These are phyloP conservation scores for Aureobasidium sp. DNA, from an alignment of 2,329 filamentous ascomycete species.

Conservation along the genomic window DNA sequence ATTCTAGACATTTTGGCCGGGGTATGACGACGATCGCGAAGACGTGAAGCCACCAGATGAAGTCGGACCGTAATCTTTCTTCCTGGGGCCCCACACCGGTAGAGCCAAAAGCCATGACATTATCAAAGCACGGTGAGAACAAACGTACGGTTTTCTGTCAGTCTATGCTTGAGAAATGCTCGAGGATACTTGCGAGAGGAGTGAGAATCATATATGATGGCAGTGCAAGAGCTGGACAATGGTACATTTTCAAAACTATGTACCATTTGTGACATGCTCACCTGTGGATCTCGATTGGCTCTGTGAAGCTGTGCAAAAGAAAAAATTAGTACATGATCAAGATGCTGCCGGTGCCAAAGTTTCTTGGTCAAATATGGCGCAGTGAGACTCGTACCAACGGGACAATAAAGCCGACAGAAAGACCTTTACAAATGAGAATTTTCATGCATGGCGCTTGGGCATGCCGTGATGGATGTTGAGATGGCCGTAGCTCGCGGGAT, in stretches of 20 bases:
- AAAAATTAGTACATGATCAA: neutral
- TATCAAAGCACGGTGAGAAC: too few species aligned
- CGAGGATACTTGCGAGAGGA: neutral
- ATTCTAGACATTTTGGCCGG: constrained; percentile 2
- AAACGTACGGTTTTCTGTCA: constrained; percentile 7
- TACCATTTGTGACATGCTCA: too few species aligned
- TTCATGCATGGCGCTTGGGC: neutral
- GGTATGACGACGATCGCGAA: neutral
- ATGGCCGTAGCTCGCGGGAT: neutral
- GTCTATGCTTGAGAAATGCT: neutral
- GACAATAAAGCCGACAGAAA: neutral
- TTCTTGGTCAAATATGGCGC: constrained; percentile 6
- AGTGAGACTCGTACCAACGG: neutral
- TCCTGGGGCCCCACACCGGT: constrained; percentile 9
- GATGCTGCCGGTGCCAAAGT: neutral
- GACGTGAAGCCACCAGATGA: neutral
- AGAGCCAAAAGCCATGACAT: neutral
- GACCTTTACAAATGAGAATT: neutral
- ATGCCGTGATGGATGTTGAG: neutral
- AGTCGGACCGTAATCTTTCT: neutral
- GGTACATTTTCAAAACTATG: too few species aligned
- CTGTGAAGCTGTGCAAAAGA: neutral
- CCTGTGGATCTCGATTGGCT: neutral
- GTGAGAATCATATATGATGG: neutral
- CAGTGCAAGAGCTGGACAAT: too few species aligned